Evolutionary conservation across 1,284 basidiomycete species (phyloP).

Genomic region (Ceratobasidium sp.): DNA sequence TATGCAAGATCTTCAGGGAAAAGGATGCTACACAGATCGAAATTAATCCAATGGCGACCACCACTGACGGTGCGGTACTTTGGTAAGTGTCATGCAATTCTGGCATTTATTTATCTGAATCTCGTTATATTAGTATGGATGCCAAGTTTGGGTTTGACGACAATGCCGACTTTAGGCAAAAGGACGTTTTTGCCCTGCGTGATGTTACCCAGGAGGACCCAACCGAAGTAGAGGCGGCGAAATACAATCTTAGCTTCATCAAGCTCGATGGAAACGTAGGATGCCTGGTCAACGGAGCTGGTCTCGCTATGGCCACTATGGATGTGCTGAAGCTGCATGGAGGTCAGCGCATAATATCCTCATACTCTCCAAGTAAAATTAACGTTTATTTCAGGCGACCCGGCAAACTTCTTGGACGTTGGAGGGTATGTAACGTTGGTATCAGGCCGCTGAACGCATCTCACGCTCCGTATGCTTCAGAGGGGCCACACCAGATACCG

Average conservation of each 20-base stretch:
- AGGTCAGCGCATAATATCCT: conserved; percentile 59
- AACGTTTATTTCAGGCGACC: conserved; percentile 63
- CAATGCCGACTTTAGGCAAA: conserved; percentile 98
- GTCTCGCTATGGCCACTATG: conserved; percentile 99
- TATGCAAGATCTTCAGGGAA: conserved; percentile 98
- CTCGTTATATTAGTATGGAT: conserved; percentile 84
- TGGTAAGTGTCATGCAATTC: conserved; percentile 70
- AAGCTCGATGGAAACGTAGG: conserved; percentile 99
- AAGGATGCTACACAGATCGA: conserved; percentile 99
- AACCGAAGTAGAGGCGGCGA: conserved; percentile 96
- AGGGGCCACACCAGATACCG: conserved; percentile 97
- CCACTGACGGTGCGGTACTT: conserved; percentile 91
- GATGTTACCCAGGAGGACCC: conserved; percentile 97
- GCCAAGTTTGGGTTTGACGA: conserved; percentile 99
- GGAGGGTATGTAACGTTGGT: conserved; percentile 76
- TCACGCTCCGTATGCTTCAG: conserved; percentile 59
- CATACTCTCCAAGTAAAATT: too few relatives aligned
- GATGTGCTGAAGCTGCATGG: conserved; percentile 97
- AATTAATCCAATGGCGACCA: conserved; percentile 99
- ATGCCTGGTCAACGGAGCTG: conserved; percentile 98
- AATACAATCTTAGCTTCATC: conserved; percentile 98
- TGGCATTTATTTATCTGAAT: conserved; percentile 36
- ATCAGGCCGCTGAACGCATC: neutral
- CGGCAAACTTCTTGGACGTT: conserved; percentile 98
- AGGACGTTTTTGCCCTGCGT: conserved; percentile 90